Evolutionary conservation across 1,139 yeast species (phyloP).

Genomic region (Yamadazyma membranifaciens): DNA sequence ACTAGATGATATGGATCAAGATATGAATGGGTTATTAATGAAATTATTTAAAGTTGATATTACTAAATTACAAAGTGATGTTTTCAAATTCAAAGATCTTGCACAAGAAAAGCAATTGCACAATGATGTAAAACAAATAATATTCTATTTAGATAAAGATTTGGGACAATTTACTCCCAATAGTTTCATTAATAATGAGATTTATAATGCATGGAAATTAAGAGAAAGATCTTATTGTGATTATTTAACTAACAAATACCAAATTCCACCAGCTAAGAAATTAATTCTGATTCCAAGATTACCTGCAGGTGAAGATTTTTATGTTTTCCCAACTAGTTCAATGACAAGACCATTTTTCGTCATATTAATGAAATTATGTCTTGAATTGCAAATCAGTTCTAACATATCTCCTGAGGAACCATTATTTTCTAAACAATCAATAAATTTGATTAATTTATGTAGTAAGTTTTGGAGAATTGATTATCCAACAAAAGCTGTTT

Average conservation of each 20-base stretch:
- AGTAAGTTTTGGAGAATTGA: conserved; percentile 64
- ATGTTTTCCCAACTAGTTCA: conserved; percentile 42
- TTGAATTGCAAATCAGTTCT: conserved; percentile 19
- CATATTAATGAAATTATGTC: conserved; percentile 28
- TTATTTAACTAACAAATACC: conserved; percentile 37
- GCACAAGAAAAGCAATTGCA: conserved; percentile 45
- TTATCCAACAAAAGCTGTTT: conserved; percentile 48
- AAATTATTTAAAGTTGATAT: conserved; percentile 41
- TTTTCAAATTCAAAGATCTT: conserved; percentile 38
- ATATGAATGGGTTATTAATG: conserved; percentile 34
- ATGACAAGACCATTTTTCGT: conserved; percentile 29
- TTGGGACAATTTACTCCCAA: conserved; percentile 38
- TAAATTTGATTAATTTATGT: conserved; percentile 43
- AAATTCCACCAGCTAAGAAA: conserved; percentile 34
- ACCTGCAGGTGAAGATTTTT: conserved; percentile 34
- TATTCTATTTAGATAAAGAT: conserved; percentile 39
- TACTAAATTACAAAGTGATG: conserved; percentile 48
- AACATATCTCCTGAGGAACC: conserved; percentile 17
- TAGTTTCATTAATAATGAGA: conserved; percentile 40
- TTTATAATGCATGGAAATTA: conserved; percentile 54
- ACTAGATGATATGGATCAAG: conserved; percentile 47
- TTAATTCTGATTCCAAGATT: conserved; percentile 27
- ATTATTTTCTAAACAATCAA: conserved; percentile 37
- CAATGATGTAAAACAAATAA: conserved; percentile 43
- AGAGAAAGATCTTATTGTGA: conserved; percentile 41